A percentile compares a stretch with the other conserved stretches of the same genome.
Evolutionary conservation across 371 early-diverging fungal genomes (phyloP).

Genomic region (Saksenaea vasiformis): DNA sequence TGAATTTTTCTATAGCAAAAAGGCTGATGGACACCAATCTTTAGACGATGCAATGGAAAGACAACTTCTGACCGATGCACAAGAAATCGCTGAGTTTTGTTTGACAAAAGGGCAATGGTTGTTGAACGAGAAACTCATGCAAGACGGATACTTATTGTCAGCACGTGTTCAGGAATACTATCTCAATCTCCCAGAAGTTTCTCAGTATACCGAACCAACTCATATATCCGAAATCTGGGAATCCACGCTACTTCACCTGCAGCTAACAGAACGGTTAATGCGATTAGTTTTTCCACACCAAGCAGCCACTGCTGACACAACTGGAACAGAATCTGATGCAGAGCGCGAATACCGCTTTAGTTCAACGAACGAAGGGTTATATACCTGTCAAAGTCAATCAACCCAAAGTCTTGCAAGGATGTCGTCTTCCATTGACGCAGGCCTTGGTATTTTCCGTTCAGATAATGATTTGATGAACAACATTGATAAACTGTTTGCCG

Average conservation of each 20-base stretch:
- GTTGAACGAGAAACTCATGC: conserved; percentile 36
- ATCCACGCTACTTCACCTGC: conserved; percentile 13
- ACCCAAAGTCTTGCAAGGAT: conserved; percentile 29
- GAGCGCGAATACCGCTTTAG: conserved; percentile 27
- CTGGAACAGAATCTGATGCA: conserved; percentile 10
- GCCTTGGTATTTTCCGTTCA: conserved; percentile 18
- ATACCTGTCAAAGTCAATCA: conserved; percentile 25
- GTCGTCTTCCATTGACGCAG: conserved; percentile 19
- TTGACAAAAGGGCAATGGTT: conserved; percentile 31
- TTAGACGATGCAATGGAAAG: conserved; percentile 14
- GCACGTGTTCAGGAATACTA: conserved; percentile 25
- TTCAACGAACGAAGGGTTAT: conserved; percentile 9
- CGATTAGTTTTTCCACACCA: conserved; percentile 25
- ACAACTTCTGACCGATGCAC: conserved; percentile 22
- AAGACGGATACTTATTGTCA: conserved; percentile 32
- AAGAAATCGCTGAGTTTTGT: conserved; percentile 29
- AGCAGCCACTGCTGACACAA: not conserved
- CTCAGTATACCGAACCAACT: not conserved
- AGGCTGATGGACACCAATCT: not conserved
- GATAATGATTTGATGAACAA: conserved; percentile 46
- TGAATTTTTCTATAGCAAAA: not conserved
- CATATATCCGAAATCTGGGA: conserved; percentile 33
- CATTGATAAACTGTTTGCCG: conserved; percentile 73
- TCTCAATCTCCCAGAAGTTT: not conserved
- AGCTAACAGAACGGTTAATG: conserved; percentile 26